Evolutionary conservation across 2,329 filamentous ascomycete genomes (phyloP).

Genomic region (Trichoderma atroviride): DNA sequence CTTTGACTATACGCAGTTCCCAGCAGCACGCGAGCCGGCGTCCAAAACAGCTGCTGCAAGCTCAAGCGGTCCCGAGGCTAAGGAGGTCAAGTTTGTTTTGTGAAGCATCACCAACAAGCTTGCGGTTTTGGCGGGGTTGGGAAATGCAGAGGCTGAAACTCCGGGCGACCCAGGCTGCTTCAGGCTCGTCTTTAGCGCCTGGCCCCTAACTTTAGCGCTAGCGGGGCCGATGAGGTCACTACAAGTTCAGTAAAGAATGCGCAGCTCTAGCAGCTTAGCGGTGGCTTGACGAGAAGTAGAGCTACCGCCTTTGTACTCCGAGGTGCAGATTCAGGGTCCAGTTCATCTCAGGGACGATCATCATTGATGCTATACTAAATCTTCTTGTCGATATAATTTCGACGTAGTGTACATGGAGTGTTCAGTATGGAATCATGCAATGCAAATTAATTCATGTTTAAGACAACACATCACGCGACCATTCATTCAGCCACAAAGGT

Average conservation of each 20-base stretch:
- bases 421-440: neutral
- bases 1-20: neutral
- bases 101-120: constrained; percentile 29
- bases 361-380: neutral
- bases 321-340: constrained; percentile 1
- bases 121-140: constrained; percentile 25
- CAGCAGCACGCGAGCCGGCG: neutral
- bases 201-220: constrained; percentile 25
- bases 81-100: constrained; percentile 17
- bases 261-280: neutral
- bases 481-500: neutral
- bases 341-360: neutral
- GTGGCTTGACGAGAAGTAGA: neutral
- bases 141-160: constrained; percentile 22
- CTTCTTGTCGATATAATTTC: neutral
- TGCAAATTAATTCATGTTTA: neutral
- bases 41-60: neutral
- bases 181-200: constrained; percentile 19
- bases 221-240: constrained; percentile 26
- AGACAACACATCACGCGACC: neutral
- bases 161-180: constrained; percentile 20
- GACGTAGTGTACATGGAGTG: neutral
- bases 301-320: neutral
- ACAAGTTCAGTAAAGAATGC: neutral
- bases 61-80: neutral